phyloP scores from a whole-genome alignment of 23 red algal species.

The Gracilaria gracilis region DNA sequence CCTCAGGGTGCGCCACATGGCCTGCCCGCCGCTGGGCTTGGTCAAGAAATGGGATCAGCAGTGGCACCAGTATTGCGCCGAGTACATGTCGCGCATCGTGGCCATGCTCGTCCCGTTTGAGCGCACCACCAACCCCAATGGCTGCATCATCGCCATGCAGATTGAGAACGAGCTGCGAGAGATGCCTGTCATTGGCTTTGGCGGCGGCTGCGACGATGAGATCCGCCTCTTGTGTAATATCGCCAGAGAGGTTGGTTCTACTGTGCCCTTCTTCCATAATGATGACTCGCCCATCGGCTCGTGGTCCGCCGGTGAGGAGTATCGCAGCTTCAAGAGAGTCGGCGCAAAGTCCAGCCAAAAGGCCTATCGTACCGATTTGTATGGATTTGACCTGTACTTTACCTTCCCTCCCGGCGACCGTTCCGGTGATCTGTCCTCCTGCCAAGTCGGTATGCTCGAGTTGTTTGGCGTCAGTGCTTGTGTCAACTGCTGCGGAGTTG shows the following conservation, averaged over 20 bases:
- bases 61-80: slow-evolving; percentile 72
- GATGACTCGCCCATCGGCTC: slow-evolving; percentile 87
- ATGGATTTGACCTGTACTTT: slow-evolving; percentile 96
- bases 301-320: slow-evolving; percentile 75
- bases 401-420: slow-evolving; percentile 77
- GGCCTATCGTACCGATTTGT: slow-evolving; percentile 85
- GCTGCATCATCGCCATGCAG: slow-evolving; percentile 93
- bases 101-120: slow-evolving; percentile 76
- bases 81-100: slow-evolving; percentile 70
- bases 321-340: slow-evolving; percentile 44
- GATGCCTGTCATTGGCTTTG: slow-evolving; percentile 36
- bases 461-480: slow-evolving; percentile 64
- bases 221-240: slow-evolving; percentile 75
- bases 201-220: slow-evolving; percentile 78
- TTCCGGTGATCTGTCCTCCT: slow-evolving; percentile 73
- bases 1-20: slow-evolving; percentile 84
- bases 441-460: slow-evolving; percentile 72
- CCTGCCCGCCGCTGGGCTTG: slow-evolving; percentile 63
- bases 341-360: slow-evolving; percentile 38
- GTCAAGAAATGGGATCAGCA: slow-evolving; percentile 84
- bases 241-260: slow-evolving; percentile 65
- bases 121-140: slow-evolving; percentile 73
- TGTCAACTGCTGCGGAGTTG: slow-evolving; percentile 79
- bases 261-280: slow-evolving; percentile 90
- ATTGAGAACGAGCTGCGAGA: slow-evolving; percentile 93